Conservation (phyloP, 148 eudicot species). For the Vaccinium corymbosum region DNA sequence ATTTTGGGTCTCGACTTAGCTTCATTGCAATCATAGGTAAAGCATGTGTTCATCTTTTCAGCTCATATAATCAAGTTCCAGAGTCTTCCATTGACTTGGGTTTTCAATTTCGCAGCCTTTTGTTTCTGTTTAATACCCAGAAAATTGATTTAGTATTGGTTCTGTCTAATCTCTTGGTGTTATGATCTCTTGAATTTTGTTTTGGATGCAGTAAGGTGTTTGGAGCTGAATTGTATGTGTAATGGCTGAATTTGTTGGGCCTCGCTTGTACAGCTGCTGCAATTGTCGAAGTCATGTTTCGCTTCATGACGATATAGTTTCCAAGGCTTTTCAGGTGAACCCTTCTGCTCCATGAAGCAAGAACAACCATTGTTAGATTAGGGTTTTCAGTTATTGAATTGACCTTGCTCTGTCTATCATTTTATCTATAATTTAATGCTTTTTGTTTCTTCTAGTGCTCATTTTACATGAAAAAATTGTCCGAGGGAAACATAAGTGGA, state of each 20-base stretch:
- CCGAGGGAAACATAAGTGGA: no score
- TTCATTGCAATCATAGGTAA: background rate
- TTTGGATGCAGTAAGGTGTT: slow-evolving; percentile 10
- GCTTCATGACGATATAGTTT: slow-evolving; percentile 26
- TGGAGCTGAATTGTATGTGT: slow-evolving; percentile 2
- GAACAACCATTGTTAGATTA: no score
- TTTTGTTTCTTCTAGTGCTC: no score
- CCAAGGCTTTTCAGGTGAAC: slow-evolving; percentile 28
- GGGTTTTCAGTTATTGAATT: no score
- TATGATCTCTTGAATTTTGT: background rate
- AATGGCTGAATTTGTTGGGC: slow-evolving; percentile 43
- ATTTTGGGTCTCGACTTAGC: background rate
- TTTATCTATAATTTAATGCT: background rate
- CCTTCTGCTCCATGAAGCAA: no score
- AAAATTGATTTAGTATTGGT: background rate
- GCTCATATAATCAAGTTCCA: background rate
- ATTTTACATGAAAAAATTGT: no score
- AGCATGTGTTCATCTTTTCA: background rate
- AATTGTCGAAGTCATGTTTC: slow-evolving; percentile 46
- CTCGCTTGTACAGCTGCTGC: slow-evolving; percentile 47
- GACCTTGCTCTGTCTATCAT: no score
- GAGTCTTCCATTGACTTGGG: background rate
- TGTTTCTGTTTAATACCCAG: background rate
- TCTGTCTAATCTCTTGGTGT: background rate
- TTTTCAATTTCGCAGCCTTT: background rate